These are phyloP conservation scores for Helenozyma rhizophorensis DNA, from an alignment of 805 yeast genomes.

Conservation along the genomic window DNA sequence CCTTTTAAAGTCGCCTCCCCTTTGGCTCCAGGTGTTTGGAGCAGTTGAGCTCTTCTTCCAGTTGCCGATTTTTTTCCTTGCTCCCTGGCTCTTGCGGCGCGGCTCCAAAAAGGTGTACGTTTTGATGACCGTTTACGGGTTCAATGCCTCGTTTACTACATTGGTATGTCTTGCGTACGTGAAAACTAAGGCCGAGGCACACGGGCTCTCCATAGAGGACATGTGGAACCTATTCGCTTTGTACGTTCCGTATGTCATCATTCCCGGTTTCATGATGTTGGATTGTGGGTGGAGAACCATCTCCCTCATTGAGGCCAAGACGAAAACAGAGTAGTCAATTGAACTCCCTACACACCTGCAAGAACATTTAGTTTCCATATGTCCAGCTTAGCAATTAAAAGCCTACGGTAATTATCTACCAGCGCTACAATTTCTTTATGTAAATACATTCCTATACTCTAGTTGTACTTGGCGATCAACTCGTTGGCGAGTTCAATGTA, in stretches of 20 bases:
- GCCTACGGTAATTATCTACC: too few species aligned
- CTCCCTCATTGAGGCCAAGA: not conserved
- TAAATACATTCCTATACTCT: too few species aligned
- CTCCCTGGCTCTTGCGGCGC: constrained; percentile 23
- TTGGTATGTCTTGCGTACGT: constrained; percentile 63
- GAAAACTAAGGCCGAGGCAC: constrained; percentile 24
- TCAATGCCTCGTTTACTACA: constrained; percentile 81
- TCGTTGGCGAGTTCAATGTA: constrained; percentile 67
- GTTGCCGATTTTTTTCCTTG: constrained; percentile 67
- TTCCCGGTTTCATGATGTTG: constrained; percentile 55
- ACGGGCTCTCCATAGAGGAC: constrained; percentile 38
- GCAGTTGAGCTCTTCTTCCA: constrained; percentile 70
- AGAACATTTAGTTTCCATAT: too few species aligned
- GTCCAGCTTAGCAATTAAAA: too few species aligned
- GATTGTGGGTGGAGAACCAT: constrained; percentile 26
- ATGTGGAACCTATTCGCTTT: constrained; percentile 42
- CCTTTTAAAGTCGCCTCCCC: constrained; percentile 52
- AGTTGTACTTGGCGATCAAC: constrained; percentile 46
- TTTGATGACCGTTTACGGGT: constrained; percentile 62
- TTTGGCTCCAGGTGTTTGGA: constrained; percentile 74
- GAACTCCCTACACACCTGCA: too few species aligned
- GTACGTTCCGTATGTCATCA: constrained; percentile 67
- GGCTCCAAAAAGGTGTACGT: constrained; percentile 16
- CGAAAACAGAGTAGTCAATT: not conserved
- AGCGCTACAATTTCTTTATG: too few species aligned